These are phyloP conservation scores for Exophiala calicioides DNA, from an alignment of 2,329 filamentous ascomycete species.

Conservation along the genomic window DNA sequence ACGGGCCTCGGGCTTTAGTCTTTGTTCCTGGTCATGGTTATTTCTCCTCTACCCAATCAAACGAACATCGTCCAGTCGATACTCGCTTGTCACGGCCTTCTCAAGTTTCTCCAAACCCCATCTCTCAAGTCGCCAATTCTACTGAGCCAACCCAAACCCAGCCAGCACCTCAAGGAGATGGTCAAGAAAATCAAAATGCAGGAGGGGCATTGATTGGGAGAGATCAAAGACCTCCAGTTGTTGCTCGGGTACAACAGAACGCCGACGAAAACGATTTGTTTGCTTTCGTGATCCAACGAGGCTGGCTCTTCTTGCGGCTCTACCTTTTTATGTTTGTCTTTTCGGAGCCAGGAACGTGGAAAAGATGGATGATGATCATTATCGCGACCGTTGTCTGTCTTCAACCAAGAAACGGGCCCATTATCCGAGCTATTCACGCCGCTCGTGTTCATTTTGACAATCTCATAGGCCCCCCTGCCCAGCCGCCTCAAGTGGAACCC, in stretches of 20 bases:
- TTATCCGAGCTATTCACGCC: constrained; percentile 40
- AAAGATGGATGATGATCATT: constrained; percentile 43
- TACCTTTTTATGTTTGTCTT: constrained; percentile 62
- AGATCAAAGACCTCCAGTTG: constrained; percentile 3
- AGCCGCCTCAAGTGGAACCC: constrained; percentile 17
- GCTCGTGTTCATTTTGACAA: constrained; percentile 48
- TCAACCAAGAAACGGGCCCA: constrained; percentile 44
- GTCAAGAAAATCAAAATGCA: not conserved
- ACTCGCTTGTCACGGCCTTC: no score
- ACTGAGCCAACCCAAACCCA: not conserved
- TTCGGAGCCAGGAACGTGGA: constrained; percentile 50
- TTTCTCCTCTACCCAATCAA: constrained; percentile 20
- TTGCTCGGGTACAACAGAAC: constrained; percentile 16
- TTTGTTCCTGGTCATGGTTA: constrained; percentile 30
- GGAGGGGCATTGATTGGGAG: constrained; percentile 8
- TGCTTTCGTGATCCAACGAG: constrained; percentile 44
- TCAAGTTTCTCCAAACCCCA: no score
- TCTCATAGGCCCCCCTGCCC: constrained; percentile 34
- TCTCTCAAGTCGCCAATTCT: no score
- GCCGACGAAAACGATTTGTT: constrained; percentile 38
- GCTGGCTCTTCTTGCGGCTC: constrained; percentile 61
- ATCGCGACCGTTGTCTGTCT: constrained; percentile 42
- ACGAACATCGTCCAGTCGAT: no score
- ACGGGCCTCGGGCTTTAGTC: constrained; percentile 30
- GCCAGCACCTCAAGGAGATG: not conserved